These are phyloP conservation scores for Colletotrichum spinosum DNA, from an alignment of 2,329 filamentous ascomycete genomes.

Conservation along the genomic window DNA sequence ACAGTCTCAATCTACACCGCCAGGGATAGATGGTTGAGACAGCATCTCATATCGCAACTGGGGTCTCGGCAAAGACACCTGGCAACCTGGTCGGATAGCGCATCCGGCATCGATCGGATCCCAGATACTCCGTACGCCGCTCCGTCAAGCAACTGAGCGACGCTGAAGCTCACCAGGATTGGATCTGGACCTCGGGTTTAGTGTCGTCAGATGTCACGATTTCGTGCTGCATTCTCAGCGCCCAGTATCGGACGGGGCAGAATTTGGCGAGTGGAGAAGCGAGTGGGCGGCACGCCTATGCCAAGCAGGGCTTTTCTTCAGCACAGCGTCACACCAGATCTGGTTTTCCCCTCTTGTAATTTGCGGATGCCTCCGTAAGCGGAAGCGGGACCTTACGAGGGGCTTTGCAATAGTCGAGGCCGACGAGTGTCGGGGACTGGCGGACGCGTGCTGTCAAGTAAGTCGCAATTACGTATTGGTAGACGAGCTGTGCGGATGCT, in stretches of 20 bases:
- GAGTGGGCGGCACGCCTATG: slow-evolving; percentile 11
- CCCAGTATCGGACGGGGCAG: slow-evolving; percentile 4
- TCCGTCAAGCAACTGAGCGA: slow-evolving; percentile 3
- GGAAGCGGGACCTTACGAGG: slow-evolving; percentile 14
- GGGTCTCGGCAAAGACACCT: slow-evolving; percentile 36
- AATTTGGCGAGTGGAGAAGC: slow-evolving; percentile 5
- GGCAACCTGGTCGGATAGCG: slow-evolving; percentile 26
- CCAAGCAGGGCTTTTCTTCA: slow-evolving; percentile 32
- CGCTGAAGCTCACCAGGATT: too few species aligned
- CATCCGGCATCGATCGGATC: slow-evolving; percentile 28
- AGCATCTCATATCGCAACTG: slow-evolving; percentile 17
- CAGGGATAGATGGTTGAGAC: slow-evolving; percentile 31
- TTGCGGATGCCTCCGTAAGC: slow-evolving; percentile 13
- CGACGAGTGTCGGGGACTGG: slow-evolving; percentile 8
- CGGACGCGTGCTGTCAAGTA: background rate
- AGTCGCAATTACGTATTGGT: too few species aligned
- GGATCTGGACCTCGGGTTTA: too few species aligned
- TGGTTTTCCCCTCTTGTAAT: slow-evolving; percentile 1
- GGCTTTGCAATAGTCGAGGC: slow-evolving; percentile 6
- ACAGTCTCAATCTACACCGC: slow-evolving; percentile 30
- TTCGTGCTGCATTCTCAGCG: background rate
- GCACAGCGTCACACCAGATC: slow-evolving; percentile 32
- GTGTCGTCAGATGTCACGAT: too few species aligned
- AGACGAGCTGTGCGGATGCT: slow-evolving; percentile 12
- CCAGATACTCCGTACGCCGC: slow-evolving; percentile 10